Percentiles rank a stretch among this genome's conserved stretches.
These are phyloP conservation scores for Brassica cretica DNA, from an alignment of 345 rosid species.

Conservation along the genomic window DNA sequence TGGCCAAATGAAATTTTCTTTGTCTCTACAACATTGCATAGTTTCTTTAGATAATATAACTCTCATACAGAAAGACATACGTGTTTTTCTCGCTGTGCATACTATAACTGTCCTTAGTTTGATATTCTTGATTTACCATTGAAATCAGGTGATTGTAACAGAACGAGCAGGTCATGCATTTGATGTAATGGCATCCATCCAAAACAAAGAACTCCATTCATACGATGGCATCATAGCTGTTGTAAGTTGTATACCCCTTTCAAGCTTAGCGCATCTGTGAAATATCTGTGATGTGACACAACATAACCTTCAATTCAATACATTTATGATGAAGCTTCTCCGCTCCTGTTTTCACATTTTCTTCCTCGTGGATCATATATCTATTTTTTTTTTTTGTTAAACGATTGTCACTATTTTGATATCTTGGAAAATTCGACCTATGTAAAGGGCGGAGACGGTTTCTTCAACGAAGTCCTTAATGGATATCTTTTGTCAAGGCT, in stretches of 20 bases:
- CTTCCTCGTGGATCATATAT: conserved; percentile 10
- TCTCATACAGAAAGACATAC: conserved; percentile 2
- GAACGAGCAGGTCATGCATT: conserved; percentile 86
- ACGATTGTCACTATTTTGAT: neutral
- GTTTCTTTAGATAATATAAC: neutral
- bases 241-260: conserved; percentile 53
- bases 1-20: neutral
- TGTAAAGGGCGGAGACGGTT: conserved; percentile 93
- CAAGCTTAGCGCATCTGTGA: neutral
- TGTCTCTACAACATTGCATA: neutral
- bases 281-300: neutral
- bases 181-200: conserved; percentile 62
- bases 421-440: neutral
- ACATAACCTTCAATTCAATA: neutral
- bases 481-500: conserved; percentile 79
- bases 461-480: conserved; percentile 89
- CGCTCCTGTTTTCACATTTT: conserved; percentile 11
- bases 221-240: conserved; percentile 84
- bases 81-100: neutral
- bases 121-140: conserved; percentile 24
- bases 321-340: conserved; percentile 10
- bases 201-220: conserved; percentile 59
- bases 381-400: neutral
- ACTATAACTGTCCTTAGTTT: neutral
- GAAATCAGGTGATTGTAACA: conserved; percentile 74